Conservation (phyloP, 2,329 filamentous ascomycete species). For the Didymellaceae sp. region DNA sequence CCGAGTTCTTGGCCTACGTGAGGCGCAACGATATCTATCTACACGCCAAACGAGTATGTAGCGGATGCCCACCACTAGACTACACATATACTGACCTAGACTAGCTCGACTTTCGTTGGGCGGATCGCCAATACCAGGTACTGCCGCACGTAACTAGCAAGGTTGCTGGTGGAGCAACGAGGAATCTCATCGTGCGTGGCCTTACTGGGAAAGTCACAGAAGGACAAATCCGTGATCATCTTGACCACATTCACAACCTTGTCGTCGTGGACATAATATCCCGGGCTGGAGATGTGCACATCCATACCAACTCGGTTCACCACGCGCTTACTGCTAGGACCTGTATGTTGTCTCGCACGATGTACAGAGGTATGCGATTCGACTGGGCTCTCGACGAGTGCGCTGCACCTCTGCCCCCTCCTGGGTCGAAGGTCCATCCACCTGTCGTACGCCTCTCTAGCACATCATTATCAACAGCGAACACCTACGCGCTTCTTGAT, state of each 20-base stretch:
- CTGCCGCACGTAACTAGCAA: constrained; percentile 68
- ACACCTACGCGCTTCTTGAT: constrained; percentile 41
- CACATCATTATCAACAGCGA: constrained; percentile 34
- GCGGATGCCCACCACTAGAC: background rate
- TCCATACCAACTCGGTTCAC: constrained; percentile 79
- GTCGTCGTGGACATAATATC: constrained; percentile 71
- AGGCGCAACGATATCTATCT: constrained; percentile 73
- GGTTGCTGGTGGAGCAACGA: constrained; percentile 69
- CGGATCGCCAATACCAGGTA: constrained; percentile 72
- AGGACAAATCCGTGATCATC: constrained; percentile 69
- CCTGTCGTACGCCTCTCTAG: constrained; percentile 13
- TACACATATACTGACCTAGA: background rate
- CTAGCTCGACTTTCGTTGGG: constrained; percentile 74
- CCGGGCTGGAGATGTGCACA: constrained; percentile 64
- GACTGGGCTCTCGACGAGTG: constrained; percentile 78
- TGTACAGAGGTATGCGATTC: constrained; percentile 74
- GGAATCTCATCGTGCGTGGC: constrained; percentile 74
- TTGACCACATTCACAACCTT: constrained; percentile 84
- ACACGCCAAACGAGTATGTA: constrained; percentile 68
- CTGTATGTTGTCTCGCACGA: constrained; percentile 73
- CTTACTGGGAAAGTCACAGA: constrained; percentile 65
- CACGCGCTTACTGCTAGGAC: constrained; percentile 76
- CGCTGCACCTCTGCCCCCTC: constrained; percentile 60
- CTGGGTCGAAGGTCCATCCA: constrained; percentile 15
- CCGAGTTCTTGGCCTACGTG: constrained; percentile 68